Percentiles rank a stretch among this genome's conserved stretches.
phyloP scores from a whole-genome alignment of 2,329 filamentous ascomycete species.

The Coniochaeta ligniaria region DNA sequence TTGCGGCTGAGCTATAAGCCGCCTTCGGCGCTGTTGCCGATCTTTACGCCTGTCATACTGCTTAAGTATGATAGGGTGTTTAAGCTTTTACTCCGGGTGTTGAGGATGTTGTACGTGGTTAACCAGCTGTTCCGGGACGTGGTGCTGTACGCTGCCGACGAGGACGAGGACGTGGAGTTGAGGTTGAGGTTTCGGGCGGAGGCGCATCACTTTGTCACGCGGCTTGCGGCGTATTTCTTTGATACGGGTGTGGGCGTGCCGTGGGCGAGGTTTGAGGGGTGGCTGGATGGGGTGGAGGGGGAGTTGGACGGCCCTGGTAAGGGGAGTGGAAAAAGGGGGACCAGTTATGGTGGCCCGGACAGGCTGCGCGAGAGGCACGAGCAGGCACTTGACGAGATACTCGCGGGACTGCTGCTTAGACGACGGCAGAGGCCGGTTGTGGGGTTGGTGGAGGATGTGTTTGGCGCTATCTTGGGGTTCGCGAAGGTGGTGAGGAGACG shows the following conservation, averaged over 20 bases:
- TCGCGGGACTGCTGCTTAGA: conserved; percentile 65
- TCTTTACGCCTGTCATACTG: conserved; percentile 66
- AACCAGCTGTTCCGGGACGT: conserved; percentile 57
- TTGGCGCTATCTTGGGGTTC: conserved; percentile 64
- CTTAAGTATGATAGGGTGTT: conserved; percentile 83
- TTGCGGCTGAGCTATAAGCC: conserved; percentile 79
- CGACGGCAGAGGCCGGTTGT: conserved; percentile 69
- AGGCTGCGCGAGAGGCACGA: conserved; percentile 65
- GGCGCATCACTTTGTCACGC: conserved; percentile 71
- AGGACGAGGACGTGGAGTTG: conserved; percentile 22
- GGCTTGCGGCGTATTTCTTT: conserved; percentile 70
- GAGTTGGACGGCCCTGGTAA: not conserved
- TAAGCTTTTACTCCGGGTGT: conserved; percentile 66
- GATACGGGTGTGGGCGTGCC: conserved; percentile 66
- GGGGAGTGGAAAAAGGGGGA: conserved; percentile 29
- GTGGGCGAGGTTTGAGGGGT: conserved; percentile 65
- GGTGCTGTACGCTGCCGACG: conserved; percentile 17
- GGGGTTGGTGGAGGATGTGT: conserved; percentile 69
- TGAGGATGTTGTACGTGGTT: conserved; percentile 73
- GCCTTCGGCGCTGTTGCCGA: conserved; percentile 59
- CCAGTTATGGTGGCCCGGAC: conserved; percentile 40
- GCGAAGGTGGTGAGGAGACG: conserved; percentile 37
- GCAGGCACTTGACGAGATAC: conserved; percentile 65
- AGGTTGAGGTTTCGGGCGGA: conserved; percentile 62
- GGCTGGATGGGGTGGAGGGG: conserved; percentile 55